Conservation (phyloP, 139 green algal species). For the Picochlorum costavermella region DNA sequence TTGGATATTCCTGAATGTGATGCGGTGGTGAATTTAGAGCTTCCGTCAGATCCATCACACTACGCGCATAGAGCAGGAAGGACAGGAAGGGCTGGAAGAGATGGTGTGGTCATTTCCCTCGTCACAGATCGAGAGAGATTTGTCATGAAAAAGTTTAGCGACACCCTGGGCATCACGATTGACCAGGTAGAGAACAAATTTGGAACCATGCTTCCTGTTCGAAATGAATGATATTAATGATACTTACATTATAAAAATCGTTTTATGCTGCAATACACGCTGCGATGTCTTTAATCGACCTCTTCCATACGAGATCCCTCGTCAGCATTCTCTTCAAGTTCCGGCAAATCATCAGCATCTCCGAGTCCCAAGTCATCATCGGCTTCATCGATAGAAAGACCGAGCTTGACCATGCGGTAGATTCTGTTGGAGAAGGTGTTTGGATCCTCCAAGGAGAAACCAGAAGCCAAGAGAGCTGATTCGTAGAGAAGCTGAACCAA, state of each 20-base stretch:
- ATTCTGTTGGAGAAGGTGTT: slow-evolving; percentile 95
- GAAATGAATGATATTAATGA: not conserved
- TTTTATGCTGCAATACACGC: slow-evolving; percentile 10
- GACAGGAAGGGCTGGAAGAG: slow-evolving; percentile 53
- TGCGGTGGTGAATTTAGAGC: slow-evolving; percentile 84
- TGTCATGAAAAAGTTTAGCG: slow-evolving; percentile 65
- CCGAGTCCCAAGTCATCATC: slow-evolving; percentile 43
- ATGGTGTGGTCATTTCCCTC: slow-evolving; percentile 62
- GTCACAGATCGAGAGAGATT: slow-evolving; percentile 51
- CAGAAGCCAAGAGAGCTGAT: slow-evolving; percentile 90
- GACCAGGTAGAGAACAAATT: slow-evolving; percentile 18
- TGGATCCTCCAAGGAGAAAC: slow-evolving; percentile 97
- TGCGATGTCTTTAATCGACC: slow-evolving; percentile 58
- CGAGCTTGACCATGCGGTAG: slow-evolving; percentile 99
- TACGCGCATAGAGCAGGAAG: slow-evolving; percentile 84
- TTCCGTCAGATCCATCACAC: slow-evolving; percentile 69
- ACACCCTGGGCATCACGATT: slow-evolving; percentile 48
- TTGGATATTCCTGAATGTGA: slow-evolving; percentile 84
- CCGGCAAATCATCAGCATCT: slow-evolving; percentile 74
- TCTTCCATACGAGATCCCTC: slow-evolving; percentile 98
- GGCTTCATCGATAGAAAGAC: slow-evolving; percentile 92
- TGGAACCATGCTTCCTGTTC: slow-evolving; percentile 12
- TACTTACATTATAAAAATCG: not conserved
- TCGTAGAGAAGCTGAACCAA: slow-evolving; percentile 97
- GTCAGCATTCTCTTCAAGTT: slow-evolving; percentile 88